phyloP scores from a whole-genome alignment of 148 eudicot species.

The Chenopodium album region DNA sequence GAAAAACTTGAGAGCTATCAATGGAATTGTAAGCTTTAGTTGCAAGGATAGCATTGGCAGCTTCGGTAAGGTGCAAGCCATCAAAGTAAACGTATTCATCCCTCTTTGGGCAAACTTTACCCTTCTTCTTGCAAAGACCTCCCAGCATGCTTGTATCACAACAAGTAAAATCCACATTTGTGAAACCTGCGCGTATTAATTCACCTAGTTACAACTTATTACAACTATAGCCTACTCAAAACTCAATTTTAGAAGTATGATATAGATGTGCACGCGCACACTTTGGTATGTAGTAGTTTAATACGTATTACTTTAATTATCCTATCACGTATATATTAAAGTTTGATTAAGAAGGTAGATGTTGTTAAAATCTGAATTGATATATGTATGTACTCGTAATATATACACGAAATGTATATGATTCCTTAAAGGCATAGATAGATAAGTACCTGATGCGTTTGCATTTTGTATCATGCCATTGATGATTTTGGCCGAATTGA shows the following conservation, averaged over 20 bases:
- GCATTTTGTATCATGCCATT: constrained; percentile 19
- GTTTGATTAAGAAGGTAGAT: too few species aligned
- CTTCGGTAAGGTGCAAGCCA: constrained; percentile 28
- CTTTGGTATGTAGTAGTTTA: too few species aligned
- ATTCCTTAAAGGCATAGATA: too few species aligned
- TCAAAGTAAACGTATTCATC: constrained; percentile 23
- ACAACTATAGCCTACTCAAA: too few species aligned
- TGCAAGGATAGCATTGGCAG: constrained; percentile 20
- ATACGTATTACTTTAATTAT: too few species aligned
- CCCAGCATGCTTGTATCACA: constrained; percentile 17
- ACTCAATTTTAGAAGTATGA: too few species aligned
- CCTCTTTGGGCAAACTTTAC: constrained; percentile 18
- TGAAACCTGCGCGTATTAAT: constrained; percentile 32
- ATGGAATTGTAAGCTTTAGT: constrained; percentile 3
- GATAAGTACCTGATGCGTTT: constrained; percentile 10
- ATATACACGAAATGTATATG: too few species aligned
- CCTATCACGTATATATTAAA: too few species aligned
- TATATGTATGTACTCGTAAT: too few species aligned
- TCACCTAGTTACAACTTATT: neutral
- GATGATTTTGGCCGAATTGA: constrained; percentile 32
- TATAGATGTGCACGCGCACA: too few species aligned
- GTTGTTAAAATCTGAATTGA: too few species aligned
- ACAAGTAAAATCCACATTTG: constrained; percentile 17
- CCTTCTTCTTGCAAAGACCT: constrained; percentile 2
- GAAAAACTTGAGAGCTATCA: constrained; percentile 2